phyloP scores from a whole-genome alignment of 1,284 basidiomycete genomes.

The Serendipita sp. region DNA sequence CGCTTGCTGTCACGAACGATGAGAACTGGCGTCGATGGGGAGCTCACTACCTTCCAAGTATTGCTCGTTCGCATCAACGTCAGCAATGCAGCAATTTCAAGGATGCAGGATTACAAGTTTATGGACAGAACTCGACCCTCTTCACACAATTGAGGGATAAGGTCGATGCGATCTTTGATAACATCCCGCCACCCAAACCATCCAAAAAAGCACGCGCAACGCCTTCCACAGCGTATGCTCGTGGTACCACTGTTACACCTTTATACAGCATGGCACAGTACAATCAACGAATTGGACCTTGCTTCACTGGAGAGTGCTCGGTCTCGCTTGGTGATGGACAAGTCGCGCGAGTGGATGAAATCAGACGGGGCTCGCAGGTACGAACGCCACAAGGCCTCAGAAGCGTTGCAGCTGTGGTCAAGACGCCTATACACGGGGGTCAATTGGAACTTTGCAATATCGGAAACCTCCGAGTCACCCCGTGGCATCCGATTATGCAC shows the following conservation, averaged over 20 bases:
- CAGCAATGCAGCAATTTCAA: constrained; percentile 16
- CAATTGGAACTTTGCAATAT: constrained; percentile 10
- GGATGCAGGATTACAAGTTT: constrained; percentile 14
- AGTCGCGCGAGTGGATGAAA: constrained; percentile 6
- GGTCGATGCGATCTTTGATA: constrained; percentile 14
- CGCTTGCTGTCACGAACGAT: constrained; percentile 10
- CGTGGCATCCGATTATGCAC: constrained; percentile 15
- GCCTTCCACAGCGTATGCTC: constrained; percentile 1
- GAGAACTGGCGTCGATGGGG: constrained; percentile 13
- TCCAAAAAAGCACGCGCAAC: constrained; percentile 1
- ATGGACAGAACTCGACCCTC: constrained; percentile 13
- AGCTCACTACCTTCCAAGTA: constrained; percentile 13
- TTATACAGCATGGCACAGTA: constrained; percentile 12
- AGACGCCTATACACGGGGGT: constrained; percentile 5
- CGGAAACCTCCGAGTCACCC: constrained; percentile 13
- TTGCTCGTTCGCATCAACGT: constrained; percentile 15
- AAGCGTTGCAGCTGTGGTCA: constrained; percentile 12
- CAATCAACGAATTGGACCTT: constrained; percentile 12
- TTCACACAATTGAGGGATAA: constrained; percentile 13
- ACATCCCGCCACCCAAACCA: constrained; percentile 14
- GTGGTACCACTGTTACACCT: background rate
- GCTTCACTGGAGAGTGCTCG: constrained; percentile 13
- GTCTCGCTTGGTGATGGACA: constrained; percentile 10
- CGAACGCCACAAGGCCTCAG: constrained; percentile 11
- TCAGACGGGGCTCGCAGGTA: constrained; percentile 11